Base-by-base conservation (phyloP, 2,329 filamentous ascomycete species). In the Bisporella sp. region DNA sequence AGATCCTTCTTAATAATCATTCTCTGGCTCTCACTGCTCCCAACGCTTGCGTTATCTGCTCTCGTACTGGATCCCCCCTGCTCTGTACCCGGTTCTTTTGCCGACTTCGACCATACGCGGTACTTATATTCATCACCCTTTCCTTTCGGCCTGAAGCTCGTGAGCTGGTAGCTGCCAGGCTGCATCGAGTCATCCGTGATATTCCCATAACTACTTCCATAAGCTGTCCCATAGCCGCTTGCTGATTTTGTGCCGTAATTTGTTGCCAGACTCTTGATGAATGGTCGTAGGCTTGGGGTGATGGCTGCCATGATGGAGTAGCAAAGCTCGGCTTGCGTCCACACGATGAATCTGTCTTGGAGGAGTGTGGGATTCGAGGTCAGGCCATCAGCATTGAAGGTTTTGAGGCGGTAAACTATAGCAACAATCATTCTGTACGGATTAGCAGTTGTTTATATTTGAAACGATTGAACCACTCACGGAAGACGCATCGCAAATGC, bases 211-310 rank as follows among this genome's bases (percentile, higher is more conserved):
- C 30, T 43, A 41, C 31, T 35, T 8, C n/a, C n/a, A 9, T 37
- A 8, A 8, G 35, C 35, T 21, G 21, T 21, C 31, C 46, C 46
- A 4, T 37, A 46, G 30, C 50, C 32, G 31, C 46, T 46, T 9
- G 33, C 49, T 1, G 41, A 35, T 9, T 48, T 49, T 13, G 60
- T 64, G 30, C 65, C 64, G 48, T 67, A 67, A 43, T 63, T 56
- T 7, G 64, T 66, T 47, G 59, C 62, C 50, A 66, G 56, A 1
- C 58, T 69, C 3, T 66, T 63, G 53, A 73, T 64, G 48, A 74
- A 74, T 1, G 71, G 69, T 39, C 71, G 68, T n/a, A 75, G 62
- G 45, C 70, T 71, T 0, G 72, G 70, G n/a, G 70, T 66, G 0
- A 68, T 71, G 11, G 68, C 66, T 13, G 70, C 64, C 3, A 73